Conservation (phyloP, 495 filamentous ascomycete genomes). For the Eremomyces bilateralis region DNA sequence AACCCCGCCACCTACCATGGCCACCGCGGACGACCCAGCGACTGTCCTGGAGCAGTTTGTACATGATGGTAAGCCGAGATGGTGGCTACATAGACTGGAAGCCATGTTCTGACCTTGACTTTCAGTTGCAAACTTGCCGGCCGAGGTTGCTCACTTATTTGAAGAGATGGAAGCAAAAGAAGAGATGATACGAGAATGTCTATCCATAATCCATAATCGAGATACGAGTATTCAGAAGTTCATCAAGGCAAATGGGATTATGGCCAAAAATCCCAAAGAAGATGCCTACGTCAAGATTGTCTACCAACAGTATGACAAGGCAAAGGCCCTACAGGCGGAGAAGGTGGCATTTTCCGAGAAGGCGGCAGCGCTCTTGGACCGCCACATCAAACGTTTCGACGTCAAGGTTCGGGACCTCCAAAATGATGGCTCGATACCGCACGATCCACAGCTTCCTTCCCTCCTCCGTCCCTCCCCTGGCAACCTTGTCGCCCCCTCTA, state of each 20-base stretch:
- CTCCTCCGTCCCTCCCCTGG: slow-evolving; percentile 39
- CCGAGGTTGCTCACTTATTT: slow-evolving; percentile 77
- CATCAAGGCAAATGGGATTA: slow-evolving; percentile 66
- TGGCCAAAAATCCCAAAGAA: slow-evolving; percentile 70
- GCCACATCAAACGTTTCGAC: slow-evolving; percentile 74
- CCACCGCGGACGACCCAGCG: slow-evolving; percentile 49
- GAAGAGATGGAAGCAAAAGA: slow-evolving; percentile 92
- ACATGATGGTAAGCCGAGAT: slow-evolving; percentile 36
- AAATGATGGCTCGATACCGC: slow-evolving; percentile 55
- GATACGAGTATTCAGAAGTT: slow-evolving; percentile 76
- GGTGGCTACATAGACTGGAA: background rate
- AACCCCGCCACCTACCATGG: slow-evolving; percentile 18
- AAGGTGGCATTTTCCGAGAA: slow-evolving; percentile 67
- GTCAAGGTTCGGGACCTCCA: slow-evolving; percentile 64
- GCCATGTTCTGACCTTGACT: background rate
- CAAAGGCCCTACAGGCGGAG: slow-evolving; percentile 60
- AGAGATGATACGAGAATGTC: slow-evolving; percentile 48
- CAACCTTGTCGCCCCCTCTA: slow-evolving; percentile 32
- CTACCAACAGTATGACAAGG: slow-evolving; percentile 44
- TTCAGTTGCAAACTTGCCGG: slow-evolving; percentile 64
- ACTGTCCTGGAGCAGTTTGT: slow-evolving; percentile 84
- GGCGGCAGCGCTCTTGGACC: slow-evolving; percentile 56
- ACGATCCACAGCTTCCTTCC: slow-evolving; percentile 60
- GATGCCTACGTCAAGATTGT: slow-evolving; percentile 49
- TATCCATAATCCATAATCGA: slow-evolving; percentile 47